Evolutionary conservation across 192 early-diverging fungal species (phyloP), one percentile per base, ranked within the genome.

Genomic region (Linnemannia elongata): DNA sequence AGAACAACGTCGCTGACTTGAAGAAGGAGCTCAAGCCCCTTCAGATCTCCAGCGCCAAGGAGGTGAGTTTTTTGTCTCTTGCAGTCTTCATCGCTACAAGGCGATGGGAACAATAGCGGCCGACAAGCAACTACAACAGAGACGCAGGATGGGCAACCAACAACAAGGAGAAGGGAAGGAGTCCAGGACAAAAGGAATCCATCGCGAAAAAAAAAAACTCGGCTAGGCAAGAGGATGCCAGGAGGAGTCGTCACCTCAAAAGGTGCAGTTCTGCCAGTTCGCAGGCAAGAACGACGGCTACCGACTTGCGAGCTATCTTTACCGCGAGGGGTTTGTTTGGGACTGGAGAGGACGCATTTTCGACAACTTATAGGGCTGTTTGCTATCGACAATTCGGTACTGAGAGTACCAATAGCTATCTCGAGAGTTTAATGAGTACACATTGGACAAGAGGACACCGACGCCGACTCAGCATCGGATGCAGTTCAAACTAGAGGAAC

Each of bases 11-110:
- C 84, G 91, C 96, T 79, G 98, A 99, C 88, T 94, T 99, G 88
- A 98, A 97, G 96, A 96, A 95, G 89, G 98, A 99, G 82, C 94
- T 99, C 83, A 94, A 96, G 86, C 96, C 96, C 76, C 95, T 99
- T 89, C 97, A 98, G 91, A 96, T 99, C 93, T 92, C 93, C 90
- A 90, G 92, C 74, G 98, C 97, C 88, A 98, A 98, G 96, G 98
- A 99, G 94, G 97, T 94, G 90, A 87, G 91, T 85, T 44, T 70
- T 12, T 38, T 70, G 4, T 38, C n/a, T 36, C 20, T 38, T 44
- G 24, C 5, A 33, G 15, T 72, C 27, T n/a, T 52, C 38, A 49
- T 18, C 71, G 52, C 35, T 20, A 4, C 15, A 0, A 10, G 38
- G 22, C 44, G 60, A 71, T 68, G 74, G 10, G 12, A 66, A 49